These are phyloP conservation scores for Crotalaria pallida DNA, from an alignment of 306 rosid species.

Conservation along the genomic window DNA sequence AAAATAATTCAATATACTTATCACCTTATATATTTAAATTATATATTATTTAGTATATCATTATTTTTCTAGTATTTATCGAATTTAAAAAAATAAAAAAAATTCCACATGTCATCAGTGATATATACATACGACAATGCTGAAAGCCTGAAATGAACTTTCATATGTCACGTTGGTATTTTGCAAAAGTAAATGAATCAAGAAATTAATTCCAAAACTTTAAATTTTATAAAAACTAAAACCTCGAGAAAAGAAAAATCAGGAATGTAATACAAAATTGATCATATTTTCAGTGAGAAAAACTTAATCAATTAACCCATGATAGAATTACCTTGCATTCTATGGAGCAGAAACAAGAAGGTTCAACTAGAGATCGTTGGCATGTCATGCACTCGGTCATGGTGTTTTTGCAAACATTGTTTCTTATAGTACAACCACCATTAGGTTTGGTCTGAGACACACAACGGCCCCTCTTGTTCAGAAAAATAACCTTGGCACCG, in stretches of 20 bases:
- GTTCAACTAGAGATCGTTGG: conserved; percentile 31
- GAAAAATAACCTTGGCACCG: conserved; percentile 39
- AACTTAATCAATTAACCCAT: background rate
- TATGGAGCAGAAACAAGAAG: conserved; percentile 51
- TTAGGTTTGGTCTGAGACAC: background rate
- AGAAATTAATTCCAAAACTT: too few species aligned
- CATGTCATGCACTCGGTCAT: conserved; percentile 33
- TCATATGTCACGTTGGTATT: too few species aligned
- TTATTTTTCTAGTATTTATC: too few species aligned
- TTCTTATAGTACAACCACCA: background rate
- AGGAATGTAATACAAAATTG: background rate
- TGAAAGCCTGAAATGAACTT: too few species aligned
- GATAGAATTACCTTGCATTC: conserved; percentile 53
- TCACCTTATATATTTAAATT: too few species aligned
- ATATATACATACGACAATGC: too few species aligned
- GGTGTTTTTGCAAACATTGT: background rate
- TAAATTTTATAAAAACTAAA: too few species aligned
- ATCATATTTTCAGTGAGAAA: background rate
- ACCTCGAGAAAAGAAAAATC: background rate
- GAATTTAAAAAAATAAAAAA: too few species aligned
- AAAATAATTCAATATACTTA: too few species aligned
- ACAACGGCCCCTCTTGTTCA: conserved; percentile 30
- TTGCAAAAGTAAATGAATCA: too few species aligned
- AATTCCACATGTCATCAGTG: too few species aligned
- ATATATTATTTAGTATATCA: too few species aligned